Conservation (phyloP, 2,329 filamentous ascomycete genomes). For the Coleophoma crateriformis region DNA sequence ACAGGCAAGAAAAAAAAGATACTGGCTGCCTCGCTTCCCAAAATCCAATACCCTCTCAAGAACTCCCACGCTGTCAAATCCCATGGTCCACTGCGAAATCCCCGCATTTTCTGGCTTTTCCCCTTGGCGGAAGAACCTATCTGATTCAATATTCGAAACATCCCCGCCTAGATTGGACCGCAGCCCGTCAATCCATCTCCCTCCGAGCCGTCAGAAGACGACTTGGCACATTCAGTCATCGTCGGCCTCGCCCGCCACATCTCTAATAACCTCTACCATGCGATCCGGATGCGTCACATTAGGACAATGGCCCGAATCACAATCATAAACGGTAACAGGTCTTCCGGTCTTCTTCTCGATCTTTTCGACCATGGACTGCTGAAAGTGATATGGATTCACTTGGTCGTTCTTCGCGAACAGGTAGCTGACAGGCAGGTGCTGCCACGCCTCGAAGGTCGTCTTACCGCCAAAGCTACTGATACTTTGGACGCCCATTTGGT, state of each 20-base stretch:
- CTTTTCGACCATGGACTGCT: neutral
- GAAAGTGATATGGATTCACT: neutral
- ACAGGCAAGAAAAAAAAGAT: too few relatives aligned
- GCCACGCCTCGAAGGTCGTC: neutral
- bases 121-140: too few relatives aligned
- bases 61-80: too few relatives aligned
- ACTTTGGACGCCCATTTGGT: neutral
- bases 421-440: neutral
- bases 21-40: too few relatives aligned
- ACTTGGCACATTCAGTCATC: too few relatives aligned
- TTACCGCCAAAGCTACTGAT: neutral
- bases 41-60: too few relatives aligned
- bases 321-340: neutral
- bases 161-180: too few relatives aligned
- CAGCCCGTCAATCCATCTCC: too few relatives aligned
- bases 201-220: too few relatives aligned
- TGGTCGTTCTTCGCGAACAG: neutral
- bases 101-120: too few relatives aligned
- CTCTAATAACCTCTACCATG: neutral
- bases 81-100: too few relatives aligned
- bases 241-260: neutral
- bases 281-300: neutral
- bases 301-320: neutral
- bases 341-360: neutral
- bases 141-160: too few relatives aligned